Evolutionary conservation across 257 asterid species (phyloP), one percentile per base, ranked within the genome.

Genomic region (Anisodus tanguticus): DNA sequence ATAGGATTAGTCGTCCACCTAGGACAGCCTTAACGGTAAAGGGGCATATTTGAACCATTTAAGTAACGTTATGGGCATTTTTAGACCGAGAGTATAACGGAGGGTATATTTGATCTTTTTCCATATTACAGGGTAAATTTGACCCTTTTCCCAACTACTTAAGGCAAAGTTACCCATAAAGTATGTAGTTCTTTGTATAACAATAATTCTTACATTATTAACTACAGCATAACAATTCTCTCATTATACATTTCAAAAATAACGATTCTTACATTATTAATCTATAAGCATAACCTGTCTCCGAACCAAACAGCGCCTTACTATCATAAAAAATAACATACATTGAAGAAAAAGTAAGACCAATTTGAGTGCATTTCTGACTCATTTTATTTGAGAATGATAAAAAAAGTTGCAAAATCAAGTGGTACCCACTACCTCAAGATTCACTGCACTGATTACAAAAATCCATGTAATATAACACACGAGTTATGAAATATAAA

Each of bases 401-500:
- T 26, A 26, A 31, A 66, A 66, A 6, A 16, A 17, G 22, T 58
- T 5, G 43, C 8, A 64, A 64, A 59, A 5, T 31, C 7, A 64
- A 26, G 71, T 64, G 26, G 81, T 5, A 19, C 35, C 80, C 81
- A 49, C 63, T 76, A 51, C 81, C 37, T 51, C 63, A 7, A 35
- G 35, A 19, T 72, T 72, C 80, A 72, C 80, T 22, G 51, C 35
- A 68, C 6, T 19, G 6, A 72, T 19, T 9, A 47, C 16, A 72
- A 22, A 51, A 22, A 22, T 51, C 39, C 63, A 49, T 76, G 19
- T 22, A 51, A 13, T n/a, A 37, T 11, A 57, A 57, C 62, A 53
- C 58, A 53, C 35, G 35, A 31, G 35, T 22, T 22, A 22, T 22
- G 26, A 22, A 22, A 22, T 22, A 22, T 22, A 22, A 22, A 22